Conservation (phyloP, 345 rosid genomes). For the Hypericum perforatum region DNA sequence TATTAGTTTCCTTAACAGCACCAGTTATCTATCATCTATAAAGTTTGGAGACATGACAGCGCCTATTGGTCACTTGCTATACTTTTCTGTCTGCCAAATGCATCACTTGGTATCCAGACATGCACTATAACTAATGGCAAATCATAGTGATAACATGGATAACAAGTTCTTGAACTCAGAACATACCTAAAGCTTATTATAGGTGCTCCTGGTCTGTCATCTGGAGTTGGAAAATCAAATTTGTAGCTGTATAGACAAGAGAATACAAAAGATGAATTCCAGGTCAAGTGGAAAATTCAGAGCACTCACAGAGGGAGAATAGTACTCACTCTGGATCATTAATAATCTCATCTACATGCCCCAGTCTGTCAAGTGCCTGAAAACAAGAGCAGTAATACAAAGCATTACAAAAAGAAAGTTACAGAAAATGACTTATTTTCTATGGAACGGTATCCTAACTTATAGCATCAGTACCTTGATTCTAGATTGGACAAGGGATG, state of each 20-base stretch:
- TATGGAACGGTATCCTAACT: slow-evolving; percentile 5
- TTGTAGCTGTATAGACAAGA: slow-evolving; percentile 54
- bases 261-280: too few relatives aligned
- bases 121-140: too few relatives aligned
- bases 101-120: too few relatives aligned
- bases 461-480: slow-evolving; percentile 56
- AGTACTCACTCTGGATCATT: slow-evolving; percentile 88
- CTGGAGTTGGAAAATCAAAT: slow-evolving; percentile 99
- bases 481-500: slow-evolving; percentile 98
- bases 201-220: slow-evolving; percentile 93
- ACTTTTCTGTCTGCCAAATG: too few relatives aligned
- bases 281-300: not conserved
- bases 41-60: too few relatives aligned
- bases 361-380: slow-evolving; percentile 91
- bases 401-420: too few relatives aligned
- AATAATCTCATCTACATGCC: slow-evolving; percentile 79
- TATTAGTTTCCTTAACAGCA: too few relatives aligned
- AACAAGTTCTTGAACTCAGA: not conserved
- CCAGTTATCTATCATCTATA: too few relatives aligned
- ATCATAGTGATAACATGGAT: too few relatives aligned
- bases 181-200: slow-evolving; percentile 96
- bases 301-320: slow-evolving; percentile 12
- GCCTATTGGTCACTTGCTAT: too few relatives aligned
- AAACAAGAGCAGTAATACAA: too few relatives aligned
- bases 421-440: too few relatives aligned